A percentile compares a stretch with the other conserved stretches of the same genome.
Conservation (phyloP, 768 basidiomycete genomes). For the Candolleomyces aberdarensis region DNA sequence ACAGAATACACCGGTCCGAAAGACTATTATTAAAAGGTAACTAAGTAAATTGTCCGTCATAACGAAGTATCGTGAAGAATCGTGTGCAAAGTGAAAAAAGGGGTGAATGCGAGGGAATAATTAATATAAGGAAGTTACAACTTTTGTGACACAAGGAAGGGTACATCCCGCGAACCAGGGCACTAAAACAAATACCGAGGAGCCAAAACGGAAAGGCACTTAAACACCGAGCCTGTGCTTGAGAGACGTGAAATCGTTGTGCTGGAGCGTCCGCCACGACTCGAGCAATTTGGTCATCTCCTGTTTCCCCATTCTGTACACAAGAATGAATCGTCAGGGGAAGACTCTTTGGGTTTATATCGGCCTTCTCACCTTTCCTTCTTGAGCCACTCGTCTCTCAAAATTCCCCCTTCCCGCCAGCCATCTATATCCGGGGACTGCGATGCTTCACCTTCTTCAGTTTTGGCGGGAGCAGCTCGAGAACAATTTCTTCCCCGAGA, state of each 20-base stretch:
- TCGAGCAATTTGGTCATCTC: constrained; percentile 51
- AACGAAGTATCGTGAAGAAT: too few species aligned
- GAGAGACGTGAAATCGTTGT: constrained; percentile 51
- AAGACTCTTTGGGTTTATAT: background rate
- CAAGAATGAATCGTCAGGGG: constrained; percentile 8
- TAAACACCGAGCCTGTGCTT: constrained; percentile 55
- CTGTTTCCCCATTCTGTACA: constrained; percentile 47
- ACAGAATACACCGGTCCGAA: background rate
- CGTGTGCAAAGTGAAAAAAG: background rate
- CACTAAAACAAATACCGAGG: background rate
- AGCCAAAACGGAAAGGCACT: constrained; percentile 13
- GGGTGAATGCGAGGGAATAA: background rate
- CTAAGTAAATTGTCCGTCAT: background rate
- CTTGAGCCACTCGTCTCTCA: constrained; percentile 55
- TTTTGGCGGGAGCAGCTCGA: constrained; percentile 36
- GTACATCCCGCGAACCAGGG: too few species aligned
- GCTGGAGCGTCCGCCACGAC: constrained; percentile 46
- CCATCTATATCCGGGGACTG: constrained; percentile 34
- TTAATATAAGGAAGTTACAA: too few species aligned
- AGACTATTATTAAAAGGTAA: background rate
- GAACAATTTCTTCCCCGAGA: constrained; percentile 28
- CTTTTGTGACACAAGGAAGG: too few species aligned
- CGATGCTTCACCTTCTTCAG: constrained; percentile 29
- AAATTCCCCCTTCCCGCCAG: constrained; percentile 52
- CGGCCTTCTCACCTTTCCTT: constrained; percentile 44